Conservation (phyloP, 306 rosid species). For the Fragaria nilgerrensis region DNA sequence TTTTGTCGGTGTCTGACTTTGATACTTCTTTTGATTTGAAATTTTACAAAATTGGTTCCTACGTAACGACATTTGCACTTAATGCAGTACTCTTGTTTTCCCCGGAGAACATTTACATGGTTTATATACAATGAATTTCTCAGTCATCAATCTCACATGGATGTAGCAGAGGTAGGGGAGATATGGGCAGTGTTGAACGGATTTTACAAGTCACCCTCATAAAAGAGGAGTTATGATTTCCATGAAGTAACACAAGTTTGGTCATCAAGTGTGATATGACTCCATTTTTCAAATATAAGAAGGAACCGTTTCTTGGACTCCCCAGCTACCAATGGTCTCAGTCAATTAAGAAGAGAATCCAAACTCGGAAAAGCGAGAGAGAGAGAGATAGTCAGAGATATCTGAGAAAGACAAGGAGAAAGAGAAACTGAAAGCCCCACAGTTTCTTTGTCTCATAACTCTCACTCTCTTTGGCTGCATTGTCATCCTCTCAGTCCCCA, state of each 20-base stretch:
- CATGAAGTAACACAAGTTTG: background rate
- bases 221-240: background rate
- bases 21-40: background rate
- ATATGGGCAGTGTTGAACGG: background rate
- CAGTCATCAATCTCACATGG: background rate
- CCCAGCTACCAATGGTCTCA: background rate
- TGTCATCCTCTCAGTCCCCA: background rate
- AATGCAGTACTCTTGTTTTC: no score
- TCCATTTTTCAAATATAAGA: background rate
- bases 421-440: background rate
- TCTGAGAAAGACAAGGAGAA: background rate
- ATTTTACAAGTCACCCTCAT: background rate
- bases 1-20: background rate
- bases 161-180: background rate
- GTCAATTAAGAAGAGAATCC: background rate
- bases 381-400: background rate
- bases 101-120: background rate
- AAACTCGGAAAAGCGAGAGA: conserved; percentile 2
- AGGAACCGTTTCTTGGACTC: background rate
- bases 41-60: background rate
- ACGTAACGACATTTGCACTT: background rate
- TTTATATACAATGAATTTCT: background rate
- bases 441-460: background rate
- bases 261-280: background rate
- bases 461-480: conserved; percentile 2